phyloP scores from a whole-genome alignment of 164 flowering plant genomes.

The Stephania cephalantha region DNA sequence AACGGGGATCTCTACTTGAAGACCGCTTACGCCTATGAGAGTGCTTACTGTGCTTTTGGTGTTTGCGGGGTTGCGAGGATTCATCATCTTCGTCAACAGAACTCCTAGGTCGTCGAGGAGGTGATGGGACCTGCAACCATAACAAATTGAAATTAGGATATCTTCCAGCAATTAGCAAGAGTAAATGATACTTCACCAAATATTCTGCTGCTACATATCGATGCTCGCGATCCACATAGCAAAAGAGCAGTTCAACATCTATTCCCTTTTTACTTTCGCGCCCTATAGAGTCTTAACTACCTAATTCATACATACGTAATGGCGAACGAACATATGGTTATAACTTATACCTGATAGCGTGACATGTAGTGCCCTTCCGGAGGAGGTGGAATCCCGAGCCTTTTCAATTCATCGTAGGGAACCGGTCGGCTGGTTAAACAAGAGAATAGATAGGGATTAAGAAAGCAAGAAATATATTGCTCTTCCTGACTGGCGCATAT shows the following conservation, averaged over 20 bases:
- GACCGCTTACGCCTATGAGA: constrained; percentile 24
- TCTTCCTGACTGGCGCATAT: not conserved
- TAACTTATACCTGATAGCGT: constrained; percentile 79
- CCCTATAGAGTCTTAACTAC: not conserved
- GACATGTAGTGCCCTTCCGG: constrained; percentile 94
- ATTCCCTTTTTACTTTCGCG: not conserved
- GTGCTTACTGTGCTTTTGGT: constrained; percentile 19
- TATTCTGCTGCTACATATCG: not conserved
- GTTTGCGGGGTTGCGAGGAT: constrained; percentile 23
- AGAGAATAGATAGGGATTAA: not conserved
- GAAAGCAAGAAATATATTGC: not conserved
- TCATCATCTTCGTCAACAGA: constrained; percentile 30
- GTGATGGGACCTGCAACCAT: constrained; percentile 61
- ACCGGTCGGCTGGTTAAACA: constrained; percentile 56
- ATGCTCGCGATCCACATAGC: not conserved
- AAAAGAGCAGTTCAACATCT: not conserved
- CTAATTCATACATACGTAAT: not conserved
- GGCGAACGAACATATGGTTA: not conserved
- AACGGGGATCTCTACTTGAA: constrained; percentile 16
- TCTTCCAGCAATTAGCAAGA: not conserved
- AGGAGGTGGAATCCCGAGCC: constrained; percentile 87
- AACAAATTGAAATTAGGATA: not conserved
- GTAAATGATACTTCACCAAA: not conserved
- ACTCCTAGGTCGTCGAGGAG: constrained; percentile 51
- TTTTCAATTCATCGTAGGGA: constrained; percentile 71